These are phyloP conservation scores for Paramecium pentaurelia DNA, from an alignment of 73 alveolate genomes.

Conservation along the genomic window DNA sequence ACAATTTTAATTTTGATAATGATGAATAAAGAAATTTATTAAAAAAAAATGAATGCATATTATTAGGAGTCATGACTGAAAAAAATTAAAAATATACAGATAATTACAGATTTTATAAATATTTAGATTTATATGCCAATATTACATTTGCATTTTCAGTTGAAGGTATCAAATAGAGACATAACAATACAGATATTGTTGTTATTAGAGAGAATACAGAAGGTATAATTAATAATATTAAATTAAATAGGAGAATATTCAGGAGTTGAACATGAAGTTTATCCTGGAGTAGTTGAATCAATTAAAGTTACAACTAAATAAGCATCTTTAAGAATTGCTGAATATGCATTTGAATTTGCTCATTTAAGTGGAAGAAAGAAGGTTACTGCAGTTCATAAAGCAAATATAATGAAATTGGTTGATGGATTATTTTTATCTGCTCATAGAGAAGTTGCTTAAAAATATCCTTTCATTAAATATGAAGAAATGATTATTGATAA, in stretches of 20 bases:
- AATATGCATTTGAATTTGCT: slow-evolving; percentile 80
- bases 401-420: slow-evolving; percentile 74
- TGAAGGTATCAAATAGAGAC: slow-evolving; percentile 72
- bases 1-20: slow-evolving; percentile 63
- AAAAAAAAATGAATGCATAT: slow-evolving; percentile 59
- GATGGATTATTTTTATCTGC: slow-evolving; percentile 80
- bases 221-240: not conserved
- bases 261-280: slow-evolving; percentile 78
- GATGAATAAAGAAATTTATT: slow-evolving; percentile 51
- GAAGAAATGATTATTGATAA: slow-evolving; percentile 75
- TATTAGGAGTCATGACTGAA: slow-evolving; percentile 74
- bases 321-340: slow-evolving; percentile 69
- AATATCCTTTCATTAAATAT: slow-evolving; percentile 65
- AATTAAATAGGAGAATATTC: slow-evolving; percentile 71
- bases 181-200: slow-evolving; percentile 67
- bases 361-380: slow-evolving; percentile 72
- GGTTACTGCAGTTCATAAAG: slow-evolving; percentile 80
- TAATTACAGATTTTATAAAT: slow-evolving; percentile 63
- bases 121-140: slow-evolving; percentile 72
- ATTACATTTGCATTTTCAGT: slow-evolving; percentile 69
- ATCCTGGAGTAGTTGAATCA: slow-evolving; percentile 80
- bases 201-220: slow-evolving; percentile 74
- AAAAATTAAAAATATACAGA: slow-evolving; percentile 60
- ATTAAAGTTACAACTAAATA: slow-evolving; percentile 69
- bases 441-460: slow-evolving; percentile 73